These are phyloP conservation scores for Periconia sp. DNA, from an alignment of 2,329 filamentous ascomycete species.

Conservation along the genomic window DNA sequence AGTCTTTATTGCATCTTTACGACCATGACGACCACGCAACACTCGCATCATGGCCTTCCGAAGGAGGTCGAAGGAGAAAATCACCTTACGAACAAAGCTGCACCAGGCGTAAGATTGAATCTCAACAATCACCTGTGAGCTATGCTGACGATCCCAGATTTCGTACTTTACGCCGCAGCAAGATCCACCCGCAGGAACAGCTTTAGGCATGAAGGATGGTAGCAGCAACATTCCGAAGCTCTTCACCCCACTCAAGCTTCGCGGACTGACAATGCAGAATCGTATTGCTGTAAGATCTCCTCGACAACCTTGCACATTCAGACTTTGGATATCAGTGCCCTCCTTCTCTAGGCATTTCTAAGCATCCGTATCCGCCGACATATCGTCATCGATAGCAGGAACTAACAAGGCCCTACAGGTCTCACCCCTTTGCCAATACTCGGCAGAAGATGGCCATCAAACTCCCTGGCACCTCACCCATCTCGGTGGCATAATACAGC, in stretches of 20 bases:
- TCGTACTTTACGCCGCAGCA: constrained; percentile 58
- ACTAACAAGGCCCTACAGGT: constrained; percentile 44
- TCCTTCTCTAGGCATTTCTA: neutral
- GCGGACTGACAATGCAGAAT: constrained; percentile 70
- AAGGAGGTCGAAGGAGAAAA: constrained; percentile 39
- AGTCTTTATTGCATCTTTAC: constrained; percentile 3
- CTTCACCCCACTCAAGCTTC: constrained; percentile 63
- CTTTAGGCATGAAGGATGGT: constrained; percentile 54
- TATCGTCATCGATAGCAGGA: neutral
- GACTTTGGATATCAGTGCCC: constrained; percentile 1
- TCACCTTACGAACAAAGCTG: constrained; percentile 49
- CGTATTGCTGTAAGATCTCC: constrained; percentile 61
- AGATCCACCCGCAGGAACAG: constrained; percentile 54
- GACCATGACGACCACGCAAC: constrained; percentile 33
- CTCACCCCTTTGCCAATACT: constrained; percentile 71
- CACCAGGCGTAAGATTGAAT: constrained; percentile 50
- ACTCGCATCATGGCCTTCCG: constrained; percentile 40
- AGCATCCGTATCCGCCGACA: neutral
- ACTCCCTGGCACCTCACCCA: constrained; percentile 85
- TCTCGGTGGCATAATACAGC: constrained; percentile 76
- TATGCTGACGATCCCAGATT: constrained; percentile 32
- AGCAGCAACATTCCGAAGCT: constrained; percentile 63
- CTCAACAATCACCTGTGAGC: too few relatives aligned
- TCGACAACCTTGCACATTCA: too few relatives aligned
- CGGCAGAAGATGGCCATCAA: constrained; percentile 71